Percentiles rank a stretch among this genome's conserved stretches.
These are phyloP conservation scores for Pythium aristosporum DNA, from an alignment of 352 stramenopile species.

Conservation along the genomic window DNA sequence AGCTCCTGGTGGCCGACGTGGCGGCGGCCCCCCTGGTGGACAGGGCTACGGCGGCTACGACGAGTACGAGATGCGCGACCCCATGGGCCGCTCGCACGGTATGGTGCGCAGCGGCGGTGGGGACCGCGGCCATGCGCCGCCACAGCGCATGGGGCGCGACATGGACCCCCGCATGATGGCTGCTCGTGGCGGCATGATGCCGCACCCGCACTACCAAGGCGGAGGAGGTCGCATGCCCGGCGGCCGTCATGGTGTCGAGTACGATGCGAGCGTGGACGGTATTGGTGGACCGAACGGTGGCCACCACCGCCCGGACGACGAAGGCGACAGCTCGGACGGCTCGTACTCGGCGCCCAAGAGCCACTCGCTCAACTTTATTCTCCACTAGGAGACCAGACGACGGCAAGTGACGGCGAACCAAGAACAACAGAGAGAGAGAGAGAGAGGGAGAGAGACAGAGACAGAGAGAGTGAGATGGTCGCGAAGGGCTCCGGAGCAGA, in stretches of 20 bases:
- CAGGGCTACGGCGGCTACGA: constrained; percentile 15
- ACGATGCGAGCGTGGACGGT: constrained; percentile 16
- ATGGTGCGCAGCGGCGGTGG: constrained; percentile 5
- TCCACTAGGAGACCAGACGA: constrained; percentile 41
- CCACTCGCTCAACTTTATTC: constrained; percentile 84
- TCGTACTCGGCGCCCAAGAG: constrained; percentile 59
- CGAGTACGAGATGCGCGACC: constrained; percentile 32
- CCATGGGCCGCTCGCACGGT: constrained; percentile 29
- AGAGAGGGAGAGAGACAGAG: too few species aligned
- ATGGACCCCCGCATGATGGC: constrained; percentile 23
- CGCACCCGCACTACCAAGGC: constrained; percentile 8
- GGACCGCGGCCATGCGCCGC: constrained; percentile 9
- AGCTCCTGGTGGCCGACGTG: too few species aligned
- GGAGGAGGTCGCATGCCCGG: constrained; percentile 4
- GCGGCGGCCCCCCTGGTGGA: neutral
- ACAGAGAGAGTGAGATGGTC: neutral
- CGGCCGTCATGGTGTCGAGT: constrained; percentile 14
- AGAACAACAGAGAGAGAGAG: neutral
- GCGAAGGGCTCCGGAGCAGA: too few species aligned
- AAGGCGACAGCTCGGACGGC: constrained; percentile 54
- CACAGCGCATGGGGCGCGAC: constrained; percentile 4
- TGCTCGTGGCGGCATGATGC: constrained; percentile 1
- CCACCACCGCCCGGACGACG: constrained; percentile 33
- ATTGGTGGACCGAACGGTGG: constrained; percentile 1
- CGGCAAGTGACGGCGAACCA: neutral